phyloP scores from a whole-genome alignment of 306 rosid genomes.

The Arachis hypogaea region DNA sequence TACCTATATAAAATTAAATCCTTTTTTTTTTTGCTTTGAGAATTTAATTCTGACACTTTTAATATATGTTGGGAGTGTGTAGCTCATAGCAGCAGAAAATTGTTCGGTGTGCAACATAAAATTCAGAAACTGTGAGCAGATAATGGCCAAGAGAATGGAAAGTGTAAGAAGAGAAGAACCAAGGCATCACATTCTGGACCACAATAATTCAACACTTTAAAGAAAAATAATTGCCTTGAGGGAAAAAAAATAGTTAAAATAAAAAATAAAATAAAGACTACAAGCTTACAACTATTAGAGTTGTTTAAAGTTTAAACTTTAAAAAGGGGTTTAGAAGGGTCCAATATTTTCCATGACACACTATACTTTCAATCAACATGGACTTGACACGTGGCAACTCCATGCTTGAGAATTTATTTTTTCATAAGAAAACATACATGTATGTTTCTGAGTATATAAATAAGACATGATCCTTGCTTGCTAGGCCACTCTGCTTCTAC shows the following conservation, averaged over 20 bases:
- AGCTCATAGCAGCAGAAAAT: slow-evolving; percentile 28
- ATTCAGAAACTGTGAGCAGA: neutral
- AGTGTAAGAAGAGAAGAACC: neutral
- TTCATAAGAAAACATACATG: neutral
- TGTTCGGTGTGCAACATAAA: neutral
- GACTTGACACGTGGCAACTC: slow-evolving; percentile 49
- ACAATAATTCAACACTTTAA: neutral
- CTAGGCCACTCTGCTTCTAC: slow-evolving; percentile 32
- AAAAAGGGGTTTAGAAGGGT: slow-evolving; percentile 34
- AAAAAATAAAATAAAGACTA: no score
- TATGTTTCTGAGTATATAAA: slow-evolving; percentile 43
- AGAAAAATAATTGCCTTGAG: no score
- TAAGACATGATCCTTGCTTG: slow-evolving; percentile 38
- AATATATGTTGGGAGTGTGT: slow-evolving; percentile 11
- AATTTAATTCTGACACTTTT: neutral
- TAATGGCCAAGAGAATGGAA: slow-evolving; percentile 14
- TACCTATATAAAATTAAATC: neutral
- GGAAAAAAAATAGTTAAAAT: no score
- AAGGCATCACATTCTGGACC: slow-evolving; percentile 36
- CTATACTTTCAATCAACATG: slow-evolving; percentile 38
- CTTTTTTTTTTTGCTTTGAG: neutral
- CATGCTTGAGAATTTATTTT: slow-evolving; percentile 1
- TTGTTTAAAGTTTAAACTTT: slow-evolving; percentile 36
- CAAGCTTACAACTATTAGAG: slow-evolving; percentile 1
- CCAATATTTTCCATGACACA: slow-evolving; percentile 31